Evolutionary conservation across 208 protist genomes (phyloP).

Genomic region (Wallacemonas sp.): DNA sequence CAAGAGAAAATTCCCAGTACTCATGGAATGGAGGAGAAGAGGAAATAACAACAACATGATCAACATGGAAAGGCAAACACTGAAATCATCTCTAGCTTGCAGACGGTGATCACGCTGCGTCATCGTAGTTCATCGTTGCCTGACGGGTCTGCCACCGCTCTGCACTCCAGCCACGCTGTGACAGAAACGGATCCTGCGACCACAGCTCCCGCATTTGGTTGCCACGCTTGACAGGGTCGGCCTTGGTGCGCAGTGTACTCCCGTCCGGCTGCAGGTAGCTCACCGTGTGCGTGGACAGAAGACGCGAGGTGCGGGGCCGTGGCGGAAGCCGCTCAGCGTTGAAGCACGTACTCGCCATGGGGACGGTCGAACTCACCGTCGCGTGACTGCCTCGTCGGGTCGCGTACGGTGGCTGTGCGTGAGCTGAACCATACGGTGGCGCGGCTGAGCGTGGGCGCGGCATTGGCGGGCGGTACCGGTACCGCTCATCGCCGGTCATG

Average conservation of each 20-base stretch:
- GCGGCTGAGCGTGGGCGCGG: not conserved
- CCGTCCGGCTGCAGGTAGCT: conserved; percentile 55
- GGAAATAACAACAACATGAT: not conserved
- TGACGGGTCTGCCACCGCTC: conserved; percentile 35
- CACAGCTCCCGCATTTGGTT: conserved; percentile 78
- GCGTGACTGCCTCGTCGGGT: not conserved
- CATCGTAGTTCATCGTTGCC: conserved; percentile 27
- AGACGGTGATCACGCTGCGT: not conserved
- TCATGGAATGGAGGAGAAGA: too few relatives aligned
- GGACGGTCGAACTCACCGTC: not conserved
- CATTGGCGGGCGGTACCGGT: conserved; percentile 40
- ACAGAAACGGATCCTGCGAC: conserved; percentile 66
- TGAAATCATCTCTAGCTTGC: too few relatives aligned
- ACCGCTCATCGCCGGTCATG: conserved; percentile 74
- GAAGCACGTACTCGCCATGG: conserved; percentile 6
- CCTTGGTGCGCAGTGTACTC: conserved; percentile 50
- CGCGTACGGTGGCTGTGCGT: too few relatives aligned
- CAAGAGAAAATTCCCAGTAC: too few relatives aligned
- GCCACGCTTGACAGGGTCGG: conserved; percentile 72
- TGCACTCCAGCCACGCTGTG: conserved; percentile 37
- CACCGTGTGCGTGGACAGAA: conserved; percentile 35
- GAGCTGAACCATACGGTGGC: not conserved
- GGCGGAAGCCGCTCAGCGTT: not conserved
- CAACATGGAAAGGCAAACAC: not conserved
- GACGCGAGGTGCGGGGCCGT: conserved; percentile 1